phyloP scores from a whole-genome alignment of 495 filamentous ascomycete genomes.

The Aspergillus biplanus region DNA sequence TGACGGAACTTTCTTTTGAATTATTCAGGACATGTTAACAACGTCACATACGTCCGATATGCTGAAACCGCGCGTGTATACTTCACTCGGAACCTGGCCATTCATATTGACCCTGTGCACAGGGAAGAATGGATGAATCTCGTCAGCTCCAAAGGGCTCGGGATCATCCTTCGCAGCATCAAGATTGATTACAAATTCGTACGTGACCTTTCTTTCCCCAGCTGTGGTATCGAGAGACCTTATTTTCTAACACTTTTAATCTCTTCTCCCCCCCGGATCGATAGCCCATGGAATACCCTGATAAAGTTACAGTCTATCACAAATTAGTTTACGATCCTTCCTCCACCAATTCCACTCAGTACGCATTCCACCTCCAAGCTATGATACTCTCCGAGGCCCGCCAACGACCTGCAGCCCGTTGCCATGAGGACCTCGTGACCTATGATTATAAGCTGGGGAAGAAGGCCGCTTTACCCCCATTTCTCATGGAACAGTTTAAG shows the following conservation, averaged over 20 bases:
- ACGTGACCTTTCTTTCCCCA: constrained; percentile 23
- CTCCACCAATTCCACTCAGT: constrained; percentile 36
- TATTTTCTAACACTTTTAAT: constrained; percentile 6
- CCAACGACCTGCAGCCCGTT: constrained; percentile 75
- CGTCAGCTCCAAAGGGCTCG: constrained; percentile 64
- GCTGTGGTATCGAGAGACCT: background rate
- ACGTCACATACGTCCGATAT: constrained; percentile 81
- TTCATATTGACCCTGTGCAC: constrained; percentile 67
- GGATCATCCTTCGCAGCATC: constrained; percentile 81
- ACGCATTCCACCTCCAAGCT: constrained; percentile 60
- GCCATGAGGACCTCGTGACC: constrained; percentile 79
- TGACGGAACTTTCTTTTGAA: constrained; percentile 1
- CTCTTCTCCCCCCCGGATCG: background rate
- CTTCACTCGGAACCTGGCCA: constrained; percentile 78
- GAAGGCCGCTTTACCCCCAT: constrained; percentile 62
- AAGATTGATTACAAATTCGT: constrained; percentile 93
- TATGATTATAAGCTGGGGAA: constrained; percentile 74
- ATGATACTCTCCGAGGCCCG: constrained; percentile 79
- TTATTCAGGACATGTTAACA: constrained; percentile 78
- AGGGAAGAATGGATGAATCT: constrained; percentile 71
- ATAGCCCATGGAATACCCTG: constrained; percentile 87
- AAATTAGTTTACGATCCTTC: constrained; percentile 65
- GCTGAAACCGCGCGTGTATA: constrained; percentile 85
- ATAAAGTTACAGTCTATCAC: constrained; percentile 86
- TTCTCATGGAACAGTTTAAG: constrained; percentile 67